Percentiles rank a stretch among this genome's conserved stretches.
phyloP scores from a whole-genome alignment of 139 green algal species.

The Closterium sp. region DNA sequence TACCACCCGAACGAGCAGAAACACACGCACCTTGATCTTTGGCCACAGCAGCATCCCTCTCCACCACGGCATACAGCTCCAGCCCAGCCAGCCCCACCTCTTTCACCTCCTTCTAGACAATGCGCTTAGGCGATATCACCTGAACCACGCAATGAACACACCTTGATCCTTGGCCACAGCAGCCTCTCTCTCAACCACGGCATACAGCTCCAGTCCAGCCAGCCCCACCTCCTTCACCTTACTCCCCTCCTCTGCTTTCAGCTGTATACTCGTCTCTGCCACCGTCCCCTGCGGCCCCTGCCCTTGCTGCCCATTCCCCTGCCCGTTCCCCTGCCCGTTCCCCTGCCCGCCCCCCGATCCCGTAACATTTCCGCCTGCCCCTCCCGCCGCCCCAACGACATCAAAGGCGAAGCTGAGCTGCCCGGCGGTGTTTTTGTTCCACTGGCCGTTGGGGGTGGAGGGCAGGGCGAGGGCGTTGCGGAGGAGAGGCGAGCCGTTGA shows the following conservation, averaged over 20 bases:
- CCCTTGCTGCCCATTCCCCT: background rate
- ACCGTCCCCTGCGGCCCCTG: background rate
- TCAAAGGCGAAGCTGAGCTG: background rate
- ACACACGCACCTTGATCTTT: background rate
- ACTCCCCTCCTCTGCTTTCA: background rate
- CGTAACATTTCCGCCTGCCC: background rate
- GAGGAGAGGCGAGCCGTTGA: background rate
- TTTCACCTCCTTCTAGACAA: no score
- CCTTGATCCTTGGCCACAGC: no score
- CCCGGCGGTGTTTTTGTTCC: background rate
- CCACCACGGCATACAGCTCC: no score
- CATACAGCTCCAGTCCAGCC: background rate
- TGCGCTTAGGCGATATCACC: no score
- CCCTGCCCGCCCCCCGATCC: background rate
- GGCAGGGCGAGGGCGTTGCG: background rate
- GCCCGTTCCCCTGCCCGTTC: background rate
- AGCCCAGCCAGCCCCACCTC: no score
- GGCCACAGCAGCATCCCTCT: no score
- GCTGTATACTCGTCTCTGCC: background rate
- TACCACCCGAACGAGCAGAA: no score
- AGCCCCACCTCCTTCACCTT: background rate
- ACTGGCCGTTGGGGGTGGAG: background rate
- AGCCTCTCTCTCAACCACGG: background rate
- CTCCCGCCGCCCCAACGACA: background rate
- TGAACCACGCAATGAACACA: no score